A percentile compares a stretch with the other conserved stretches of the same genome.
These are phyloP conservation scores for Carpinus viminea DNA, from an alignment of 306 rosid genomes.

Conservation along the genomic window DNA sequence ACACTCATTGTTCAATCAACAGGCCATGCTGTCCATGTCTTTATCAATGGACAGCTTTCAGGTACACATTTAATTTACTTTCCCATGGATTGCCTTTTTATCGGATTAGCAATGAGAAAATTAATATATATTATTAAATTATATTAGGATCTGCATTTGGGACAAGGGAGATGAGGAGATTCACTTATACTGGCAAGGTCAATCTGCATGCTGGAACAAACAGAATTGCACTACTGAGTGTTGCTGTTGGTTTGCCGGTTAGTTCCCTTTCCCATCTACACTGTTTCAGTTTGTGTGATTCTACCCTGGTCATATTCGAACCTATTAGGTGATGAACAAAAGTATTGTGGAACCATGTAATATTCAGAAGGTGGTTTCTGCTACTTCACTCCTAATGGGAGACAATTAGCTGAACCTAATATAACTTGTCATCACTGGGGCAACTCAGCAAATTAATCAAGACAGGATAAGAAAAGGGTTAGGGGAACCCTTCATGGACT, in stretches of 20 bases:
- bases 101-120: conserved; percentile 5
- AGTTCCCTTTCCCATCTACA: conserved; percentile 37
- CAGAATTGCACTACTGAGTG: conserved; percentile 86
- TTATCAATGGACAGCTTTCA: conserved; percentile 81
- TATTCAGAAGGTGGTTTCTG: background rate
- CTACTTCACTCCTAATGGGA: background rate
- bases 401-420: background rate
- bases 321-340: background rate
- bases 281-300: conserved; percentile 22
- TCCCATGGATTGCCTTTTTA: conserved; percentile 21
- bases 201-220: conserved; percentile 81
- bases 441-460: background rate
- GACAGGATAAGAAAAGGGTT: background rate
- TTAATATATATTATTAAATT: conserved; percentile 16
- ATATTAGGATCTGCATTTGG: conserved; percentile 89
- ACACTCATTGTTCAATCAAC: conserved; percentile 85
- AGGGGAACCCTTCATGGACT: background rate
- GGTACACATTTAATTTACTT: conserved; percentile 50
- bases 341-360: background rate
- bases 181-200: conserved; percentile 73
- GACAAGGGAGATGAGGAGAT: conserved; percentile 79
- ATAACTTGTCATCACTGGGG: background rate
- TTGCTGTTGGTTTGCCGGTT: conserved; percentile 96
- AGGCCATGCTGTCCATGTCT: conserved; percentile 93
- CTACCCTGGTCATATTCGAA: conserved; percentile 18